A percentile compares a stretch with the other conserved stretches of the same genome.
These are phyloP conservation scores for Sanguinoderma infundibulare DNA, from an alignment of 1,284 basidiomycete genomes.

Conservation along the genomic window DNA sequence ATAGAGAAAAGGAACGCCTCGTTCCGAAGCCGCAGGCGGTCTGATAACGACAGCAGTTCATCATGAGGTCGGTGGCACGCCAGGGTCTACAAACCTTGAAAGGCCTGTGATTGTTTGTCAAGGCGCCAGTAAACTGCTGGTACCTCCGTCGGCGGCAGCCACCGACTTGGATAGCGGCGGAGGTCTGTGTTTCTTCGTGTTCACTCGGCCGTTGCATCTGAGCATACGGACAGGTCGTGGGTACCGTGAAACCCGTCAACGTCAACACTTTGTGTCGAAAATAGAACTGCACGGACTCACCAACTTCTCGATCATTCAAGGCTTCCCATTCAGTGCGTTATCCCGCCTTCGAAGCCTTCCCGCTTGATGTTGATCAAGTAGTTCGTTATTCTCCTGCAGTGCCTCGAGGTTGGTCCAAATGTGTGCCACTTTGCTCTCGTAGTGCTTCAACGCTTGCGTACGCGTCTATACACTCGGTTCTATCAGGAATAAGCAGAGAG, in stretches of 20 bases:
- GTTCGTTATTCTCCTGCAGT: conserved; percentile 82
- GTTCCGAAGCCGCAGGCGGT: too few species aligned
- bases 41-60: too few species aligned
- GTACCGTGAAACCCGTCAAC: neutral
- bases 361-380: conserved; percentile 64
- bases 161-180: neutral
- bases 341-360: conserved; percentile 31
- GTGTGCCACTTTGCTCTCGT: conserved; percentile 77
- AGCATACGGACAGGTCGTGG: conserved; percentile 7
- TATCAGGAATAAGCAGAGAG: too few species aligned
- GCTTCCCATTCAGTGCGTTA: neutral
- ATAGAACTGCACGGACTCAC: neutral
- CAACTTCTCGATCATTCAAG: neutral
- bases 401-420: conserved; percentile 81
- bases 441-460: conserved; percentile 79
- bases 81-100: too few species aligned
- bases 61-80: too few species aligned
- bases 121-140: too few species aligned
- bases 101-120: too few species aligned
- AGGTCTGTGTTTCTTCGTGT: neutral
- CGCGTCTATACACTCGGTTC: too few species aligned
- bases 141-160: too few species aligned
- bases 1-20: too few species aligned
- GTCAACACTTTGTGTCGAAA: neutral
- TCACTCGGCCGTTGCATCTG: conserved; percentile 18